Evolutionary conservation across 805 yeast genomes (phyloP), one percentile per base, ranked within the genome.

Genomic region (Lachancea sp.): DNA sequence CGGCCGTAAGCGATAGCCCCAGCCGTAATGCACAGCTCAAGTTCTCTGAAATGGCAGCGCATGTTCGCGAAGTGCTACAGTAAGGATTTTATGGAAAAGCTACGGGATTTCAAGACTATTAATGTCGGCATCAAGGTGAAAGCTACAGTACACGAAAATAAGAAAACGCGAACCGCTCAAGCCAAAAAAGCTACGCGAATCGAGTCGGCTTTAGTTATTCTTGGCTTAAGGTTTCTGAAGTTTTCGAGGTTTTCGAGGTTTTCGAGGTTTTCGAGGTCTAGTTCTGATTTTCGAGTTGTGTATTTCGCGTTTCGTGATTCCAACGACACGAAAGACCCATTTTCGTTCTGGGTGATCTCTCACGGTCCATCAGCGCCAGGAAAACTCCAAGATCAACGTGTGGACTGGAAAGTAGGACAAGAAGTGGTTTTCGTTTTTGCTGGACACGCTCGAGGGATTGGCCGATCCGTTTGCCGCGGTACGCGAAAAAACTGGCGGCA

Each of bases 271-370:
- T 12, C 31, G 13, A 29, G 31, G 31, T 12, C 13, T 3, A 29
- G 31, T 5, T 29, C 13, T 13, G 29, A 8, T 26, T 26, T 26
- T 11, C 29, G 18, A 29, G n/a, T 19, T n/a, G 31, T 25, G 9
- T 12, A 7, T 41, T 41, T 41, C 38, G 44, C 44, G 44, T 41
- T 41, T 38, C 41, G 38, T n/a, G 36, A 12, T 13, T 3, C 13
- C 15, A 9, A 20, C 32, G 22, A 32, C 44, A 35, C 44, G 44
- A 41, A 41, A 40, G 11, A 29, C 13, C 11, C 4, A 6, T 6
- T 22, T 22, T 22, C 25, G 25, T 22, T 8, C 8, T 6, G 8
- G 25, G 25, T 22, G 25, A 22, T 8, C 4, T 6, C 8, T 6
- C 8, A 22, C 4, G 25, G 25, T 8, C 25, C 8, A 6, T 22